A percentile compares a stretch with the other conserved stretches of the same genome.
Conservation (phyloP, 495 filamentous ascomycete genomes). For the Aspergillus asperescens region DNA sequence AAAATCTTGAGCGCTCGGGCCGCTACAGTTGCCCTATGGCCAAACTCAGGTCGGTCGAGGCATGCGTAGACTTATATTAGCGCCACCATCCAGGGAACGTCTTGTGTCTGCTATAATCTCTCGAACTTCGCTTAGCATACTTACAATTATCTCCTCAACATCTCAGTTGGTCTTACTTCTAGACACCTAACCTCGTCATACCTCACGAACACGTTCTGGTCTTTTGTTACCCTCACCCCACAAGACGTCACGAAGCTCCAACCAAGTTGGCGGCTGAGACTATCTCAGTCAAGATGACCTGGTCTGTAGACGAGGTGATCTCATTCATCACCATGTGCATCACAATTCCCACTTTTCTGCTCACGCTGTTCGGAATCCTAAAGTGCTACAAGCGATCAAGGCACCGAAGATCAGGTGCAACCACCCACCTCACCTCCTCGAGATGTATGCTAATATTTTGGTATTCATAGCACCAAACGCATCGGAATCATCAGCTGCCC, state of each 20-base stretch:
- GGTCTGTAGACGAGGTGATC: background rate
- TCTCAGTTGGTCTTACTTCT: no score
- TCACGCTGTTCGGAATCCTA: background rate
- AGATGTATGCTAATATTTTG: background rate
- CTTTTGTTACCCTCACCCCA: no score
- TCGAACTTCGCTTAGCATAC: no score
- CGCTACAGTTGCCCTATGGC: background rate
- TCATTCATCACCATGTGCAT: constrained; percentile 2
- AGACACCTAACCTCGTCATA: no score
- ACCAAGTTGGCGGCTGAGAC: no score
- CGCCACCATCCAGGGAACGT: background rate
- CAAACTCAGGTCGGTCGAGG: no score
- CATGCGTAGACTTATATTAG: no score
- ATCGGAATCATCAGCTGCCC: background rate
- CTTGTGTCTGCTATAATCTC: no score
- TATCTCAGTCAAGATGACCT: background rate
- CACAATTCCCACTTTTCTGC: background rate
- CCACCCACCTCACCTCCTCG: background rate
- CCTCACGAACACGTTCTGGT: no score
- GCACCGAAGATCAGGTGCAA: background rate
- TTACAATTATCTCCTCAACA: no score
- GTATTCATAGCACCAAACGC: no score
- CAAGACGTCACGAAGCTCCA: no score
- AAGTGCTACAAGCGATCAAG: background rate
- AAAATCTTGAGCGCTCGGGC: background rate